These are phyloP conservation scores for Pisolithus tinctorius DNA, from an alignment of 768 basidiomycete species.

Conservation along the genomic window DNA sequence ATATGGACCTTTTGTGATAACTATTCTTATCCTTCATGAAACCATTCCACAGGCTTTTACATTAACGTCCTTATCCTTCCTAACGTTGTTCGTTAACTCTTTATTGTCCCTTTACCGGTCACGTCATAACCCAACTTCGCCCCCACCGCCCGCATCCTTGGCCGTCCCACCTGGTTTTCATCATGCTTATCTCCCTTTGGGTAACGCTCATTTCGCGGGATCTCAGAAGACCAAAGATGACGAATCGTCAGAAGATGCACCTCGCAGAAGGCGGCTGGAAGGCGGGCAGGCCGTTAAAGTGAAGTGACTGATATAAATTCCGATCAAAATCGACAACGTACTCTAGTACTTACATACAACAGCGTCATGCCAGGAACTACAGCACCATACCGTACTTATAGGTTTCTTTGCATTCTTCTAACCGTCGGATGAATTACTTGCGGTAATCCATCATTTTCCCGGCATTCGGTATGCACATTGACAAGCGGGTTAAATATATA, in stretches of 20 bases:
- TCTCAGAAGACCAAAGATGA: conserved; percentile 29
- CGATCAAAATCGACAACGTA: conserved; percentile 1
- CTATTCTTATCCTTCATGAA: conserved; percentile 1
- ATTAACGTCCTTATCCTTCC: conserved; percentile 65
- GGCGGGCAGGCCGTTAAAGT: conserved; percentile 49
- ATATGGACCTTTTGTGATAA: conserved; percentile 13
- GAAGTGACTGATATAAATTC: conserved; percentile 30
- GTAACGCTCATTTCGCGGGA: conserved; percentile 38
- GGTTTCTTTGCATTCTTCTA: no score
- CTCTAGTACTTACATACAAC: background rate
- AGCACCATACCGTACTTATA: background rate
- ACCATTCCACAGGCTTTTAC: conserved; percentile 51
- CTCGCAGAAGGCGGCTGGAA: conserved; percentile 50
- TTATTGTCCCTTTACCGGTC: conserved; percentile 72
- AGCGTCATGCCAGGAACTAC: no score
- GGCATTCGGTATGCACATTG: no score
- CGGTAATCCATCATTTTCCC: no score
- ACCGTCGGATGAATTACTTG: no score
- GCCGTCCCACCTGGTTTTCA: conserved; percentile 36
- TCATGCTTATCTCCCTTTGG: conserved; percentile 47
- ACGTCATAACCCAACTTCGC: conserved; percentile 44
- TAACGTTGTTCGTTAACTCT: conserved; percentile 79
- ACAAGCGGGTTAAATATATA: no score
- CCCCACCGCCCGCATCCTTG: conserved; percentile 25
- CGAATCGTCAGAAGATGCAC: conserved; percentile 33